phyloP scores from a whole-genome alignment of 202 grass and related monocot genomes.

The Setaria viridis region DNA sequence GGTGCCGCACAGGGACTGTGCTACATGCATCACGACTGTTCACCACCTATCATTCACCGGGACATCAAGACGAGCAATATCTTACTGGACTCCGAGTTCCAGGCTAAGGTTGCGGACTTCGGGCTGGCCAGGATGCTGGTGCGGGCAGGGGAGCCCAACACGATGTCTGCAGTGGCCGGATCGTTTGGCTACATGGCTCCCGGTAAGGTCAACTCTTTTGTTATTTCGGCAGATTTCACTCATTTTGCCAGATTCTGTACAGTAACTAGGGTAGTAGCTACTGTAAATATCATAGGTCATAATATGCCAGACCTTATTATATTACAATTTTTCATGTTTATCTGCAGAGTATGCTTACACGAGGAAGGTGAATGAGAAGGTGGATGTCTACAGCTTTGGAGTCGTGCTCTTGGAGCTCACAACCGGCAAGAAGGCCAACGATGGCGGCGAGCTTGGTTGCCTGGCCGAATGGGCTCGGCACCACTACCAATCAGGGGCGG shows the following conservation, averaged over 20 bases:
- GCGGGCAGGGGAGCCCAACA: not conserved
- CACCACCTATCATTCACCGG: conserved; percentile 14
- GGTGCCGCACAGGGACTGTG: conserved; percentile 11
- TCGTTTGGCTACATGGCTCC: conserved; percentile 39
- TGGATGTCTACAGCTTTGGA: conserved; percentile 36
- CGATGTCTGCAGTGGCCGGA: not conserved
- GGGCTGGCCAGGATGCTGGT: conserved; percentile 14
- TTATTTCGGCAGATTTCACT: not conserved
- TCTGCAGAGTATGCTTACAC: conserved; percentile 31
- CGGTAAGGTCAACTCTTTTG: not conserved
- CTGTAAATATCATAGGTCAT: not conserved
- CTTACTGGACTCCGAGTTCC: conserved; percentile 12
- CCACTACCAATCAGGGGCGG: not conserved
- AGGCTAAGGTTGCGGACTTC: conserved; percentile 20
- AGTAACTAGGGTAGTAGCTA: not conserved
- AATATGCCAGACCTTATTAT: not conserved
- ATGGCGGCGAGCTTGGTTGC: not conserved
- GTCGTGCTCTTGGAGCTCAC: conserved; percentile 35
- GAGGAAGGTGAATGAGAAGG: conserved; percentile 20
- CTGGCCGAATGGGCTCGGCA: conserved; percentile 26
- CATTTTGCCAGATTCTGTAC: not conserved
- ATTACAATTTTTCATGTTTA: not conserved
- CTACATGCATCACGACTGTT: conserved; percentile 35
- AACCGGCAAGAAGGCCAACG: conserved; percentile 14
- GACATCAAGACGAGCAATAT: conserved; percentile 34